Conservation (phyloP, 2,329 filamentous ascomycete species). For the Eurotiales sp. region DNA sequence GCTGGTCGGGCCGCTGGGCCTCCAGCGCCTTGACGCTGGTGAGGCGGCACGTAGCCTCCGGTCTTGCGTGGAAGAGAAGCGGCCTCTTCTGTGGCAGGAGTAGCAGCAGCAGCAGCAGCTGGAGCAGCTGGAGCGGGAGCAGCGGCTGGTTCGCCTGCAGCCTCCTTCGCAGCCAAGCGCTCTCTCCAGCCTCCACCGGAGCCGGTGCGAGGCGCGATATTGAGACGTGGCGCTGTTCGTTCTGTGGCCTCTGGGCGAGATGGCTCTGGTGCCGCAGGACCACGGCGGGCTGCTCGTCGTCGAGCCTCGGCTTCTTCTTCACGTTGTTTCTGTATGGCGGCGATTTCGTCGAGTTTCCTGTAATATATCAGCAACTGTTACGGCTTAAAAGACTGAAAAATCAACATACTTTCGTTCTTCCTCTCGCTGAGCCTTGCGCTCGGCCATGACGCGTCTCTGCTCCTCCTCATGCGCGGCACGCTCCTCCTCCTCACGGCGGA, state of each 20-base stretch:
- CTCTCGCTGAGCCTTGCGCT: constrained; percentile 62
- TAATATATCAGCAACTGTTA: constrained; percentile 25
- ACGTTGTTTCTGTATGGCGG: constrained; percentile 67
- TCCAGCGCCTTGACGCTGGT: constrained; percentile 33
- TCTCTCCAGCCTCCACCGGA: constrained; percentile 55
- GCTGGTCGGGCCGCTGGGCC: constrained; percentile 26
- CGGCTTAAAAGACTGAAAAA: background rate
- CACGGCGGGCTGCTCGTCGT: constrained; percentile 62
- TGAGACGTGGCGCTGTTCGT: constrained; percentile 51
- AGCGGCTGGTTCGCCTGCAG: constrained; percentile 24
- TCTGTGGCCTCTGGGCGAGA: constrained; percentile 16
- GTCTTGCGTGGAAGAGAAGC: constrained; percentile 27
- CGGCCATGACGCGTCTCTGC: constrained; percentile 66
- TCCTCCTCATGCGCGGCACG: constrained; percentile 75
- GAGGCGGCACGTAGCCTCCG: constrained; percentile 40
- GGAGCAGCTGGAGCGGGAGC: constrained; percentile 24
- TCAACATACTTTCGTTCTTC: constrained; percentile 55
- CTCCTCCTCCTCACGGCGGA: constrained; percentile 78
- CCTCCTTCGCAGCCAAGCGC: constrained; percentile 51
- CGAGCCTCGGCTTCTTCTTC: constrained; percentile 85
- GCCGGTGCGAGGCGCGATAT: constrained; percentile 49
- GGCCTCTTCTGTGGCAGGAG: constrained; percentile 25
- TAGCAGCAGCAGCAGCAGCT: constrained; percentile 21
- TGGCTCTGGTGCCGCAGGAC: constrained; percentile 34
- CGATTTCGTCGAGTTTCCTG: constrained; percentile 61